phyloP scores from a whole-genome alignment of 164 flowering plant genomes.

The Hamamelis virginiana region DNA sequence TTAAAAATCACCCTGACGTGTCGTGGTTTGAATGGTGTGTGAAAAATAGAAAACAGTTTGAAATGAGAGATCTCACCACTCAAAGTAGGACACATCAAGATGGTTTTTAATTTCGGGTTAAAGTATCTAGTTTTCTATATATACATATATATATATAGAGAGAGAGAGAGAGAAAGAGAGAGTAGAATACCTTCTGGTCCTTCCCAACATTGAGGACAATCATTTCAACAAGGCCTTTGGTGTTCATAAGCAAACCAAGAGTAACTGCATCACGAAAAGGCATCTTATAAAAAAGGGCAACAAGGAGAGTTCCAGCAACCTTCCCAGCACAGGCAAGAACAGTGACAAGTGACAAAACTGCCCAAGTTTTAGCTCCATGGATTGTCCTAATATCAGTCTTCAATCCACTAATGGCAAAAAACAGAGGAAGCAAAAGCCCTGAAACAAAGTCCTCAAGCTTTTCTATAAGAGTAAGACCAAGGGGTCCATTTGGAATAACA shows the following conservation, averaged over 20 bases:
- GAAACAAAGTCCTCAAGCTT: slow-evolving; percentile 46
- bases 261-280: slow-evolving; percentile 31
- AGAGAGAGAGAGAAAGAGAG: not conserved
- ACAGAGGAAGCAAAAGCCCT: slow-evolving; percentile 44
- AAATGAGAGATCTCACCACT: too few relatives aligned
- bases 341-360: slow-evolving; percentile 1
- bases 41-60: too few relatives aligned
- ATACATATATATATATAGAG: too few relatives aligned
- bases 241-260: slow-evolving; percentile 55
- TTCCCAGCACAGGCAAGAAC: slow-evolving; percentile 25
- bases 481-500: slow-evolving; percentile 43
- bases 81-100: too few relatives aligned
- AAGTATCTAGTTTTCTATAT: too few relatives aligned
- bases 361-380: not conserved
- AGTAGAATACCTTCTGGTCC: slow-evolving; percentile 23
- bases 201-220: slow-evolving; percentile 41
- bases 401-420: slow-evolving; percentile 38
- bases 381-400: slow-evolving; percentile 17
- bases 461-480: slow-evolving; percentile 35
- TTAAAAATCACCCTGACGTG: too few relatives aligned
- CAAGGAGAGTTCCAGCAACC: slow-evolving; percentile 27
- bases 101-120: too few relatives aligned
- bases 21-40: too few relatives aligned
- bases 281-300: slow-evolving; percentile 23
- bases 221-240: slow-evolving; percentile 51